Conservation (phyloP, 1,284 basidiomycete species). For the Ganoderma resinaceum region DNA sequence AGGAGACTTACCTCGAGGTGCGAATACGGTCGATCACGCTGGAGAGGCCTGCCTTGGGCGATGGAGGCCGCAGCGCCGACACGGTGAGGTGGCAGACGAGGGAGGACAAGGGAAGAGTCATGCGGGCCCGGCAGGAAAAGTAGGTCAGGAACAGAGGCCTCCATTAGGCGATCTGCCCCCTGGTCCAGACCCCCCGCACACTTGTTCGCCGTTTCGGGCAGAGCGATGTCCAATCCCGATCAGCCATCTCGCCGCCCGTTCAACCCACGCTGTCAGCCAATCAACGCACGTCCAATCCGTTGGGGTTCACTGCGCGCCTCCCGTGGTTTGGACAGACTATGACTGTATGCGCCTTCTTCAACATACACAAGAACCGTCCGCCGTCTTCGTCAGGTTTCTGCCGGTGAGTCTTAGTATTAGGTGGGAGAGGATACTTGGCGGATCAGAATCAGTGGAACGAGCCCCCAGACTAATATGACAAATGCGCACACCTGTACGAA, state of each 20-base stretch:
- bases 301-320: not conserved
- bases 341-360: not conserved
- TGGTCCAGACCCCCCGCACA: conserved; percentile 14
- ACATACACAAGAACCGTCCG: not conserved
- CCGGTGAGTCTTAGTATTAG: no score
- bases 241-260: not conserved
- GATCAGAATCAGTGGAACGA: not conserved
- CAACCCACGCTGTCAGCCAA: not conserved
- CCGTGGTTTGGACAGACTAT: not conserved
- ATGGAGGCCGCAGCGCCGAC: not conserved
- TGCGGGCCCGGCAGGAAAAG: conserved; percentile 14
- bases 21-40: not conserved
- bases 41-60: conserved; percentile 7
- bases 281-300: not conserved
- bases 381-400: not conserved
- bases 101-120: conserved; percentile 2
- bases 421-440: not conserved
- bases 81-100: conserved; percentile 19
- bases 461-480: not conserved
- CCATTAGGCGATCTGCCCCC: conserved; percentile 17
- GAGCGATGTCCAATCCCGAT: conserved; percentile 8
- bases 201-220: not conserved
- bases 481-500: not conserved
- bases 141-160: conserved; percentile 8
- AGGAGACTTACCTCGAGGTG: not conserved